Percentiles rank a stretch among this genome's conserved stretches.
phyloP scores from a whole-genome alignment of 2,329 filamentous ascomycete species.

The Paracoccidioides lutzii region DNA sequence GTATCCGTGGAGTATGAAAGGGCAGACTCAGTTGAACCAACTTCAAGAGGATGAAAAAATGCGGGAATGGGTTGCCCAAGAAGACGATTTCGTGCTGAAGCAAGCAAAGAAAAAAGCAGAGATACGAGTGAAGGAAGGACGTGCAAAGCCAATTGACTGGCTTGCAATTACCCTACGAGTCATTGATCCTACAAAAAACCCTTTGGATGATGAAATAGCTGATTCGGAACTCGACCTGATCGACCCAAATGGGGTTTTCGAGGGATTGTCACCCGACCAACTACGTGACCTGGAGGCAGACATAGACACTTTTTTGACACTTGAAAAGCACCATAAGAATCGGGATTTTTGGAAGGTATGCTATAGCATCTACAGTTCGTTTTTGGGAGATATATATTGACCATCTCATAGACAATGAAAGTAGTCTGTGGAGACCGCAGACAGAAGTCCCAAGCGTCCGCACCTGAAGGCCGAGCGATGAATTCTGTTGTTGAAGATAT shows the following conservation, averaged over 20 bases:
- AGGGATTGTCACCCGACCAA: slow-evolving; percentile 53
- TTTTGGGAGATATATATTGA: background rate
- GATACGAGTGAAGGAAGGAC: slow-evolving; percentile 79
- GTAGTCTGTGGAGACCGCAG: slow-evolving; percentile 67
- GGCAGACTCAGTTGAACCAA: slow-evolving; percentile 37
- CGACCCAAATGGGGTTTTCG: slow-evolving; percentile 68
- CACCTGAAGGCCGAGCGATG: slow-evolving; percentile 59
- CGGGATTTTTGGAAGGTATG: slow-evolving; percentile 71
- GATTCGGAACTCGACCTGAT: slow-evolving; percentile 68
- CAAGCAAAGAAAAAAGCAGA: slow-evolving; percentile 97
- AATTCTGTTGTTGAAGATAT: slow-evolving; percentile 77
- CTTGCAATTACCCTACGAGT: slow-evolving; percentile 82
- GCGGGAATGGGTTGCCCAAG: slow-evolving; percentile 76
- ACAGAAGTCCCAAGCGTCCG: slow-evolving; percentile 48
- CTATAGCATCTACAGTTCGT: slow-evolving; percentile 2
- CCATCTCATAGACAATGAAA: slow-evolving; percentile 52
- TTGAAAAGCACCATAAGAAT: slow-evolving; percentile 69
- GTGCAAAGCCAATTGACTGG: slow-evolving; percentile 87
- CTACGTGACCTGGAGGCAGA: slow-evolving; percentile 68
- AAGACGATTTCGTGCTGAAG: slow-evolving; percentile 89
- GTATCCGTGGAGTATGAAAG: slow-evolving; percentile 18
- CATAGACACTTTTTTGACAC: slow-evolving; percentile 62
- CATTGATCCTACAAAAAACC: slow-evolving; percentile 69
- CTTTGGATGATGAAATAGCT: slow-evolving; percentile 67
- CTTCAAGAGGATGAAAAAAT: slow-evolving; percentile 66